Evolutionary conservation across 352 stramenopile species (phyloP).

Genomic region (Aphanomyces astaci): DNA sequence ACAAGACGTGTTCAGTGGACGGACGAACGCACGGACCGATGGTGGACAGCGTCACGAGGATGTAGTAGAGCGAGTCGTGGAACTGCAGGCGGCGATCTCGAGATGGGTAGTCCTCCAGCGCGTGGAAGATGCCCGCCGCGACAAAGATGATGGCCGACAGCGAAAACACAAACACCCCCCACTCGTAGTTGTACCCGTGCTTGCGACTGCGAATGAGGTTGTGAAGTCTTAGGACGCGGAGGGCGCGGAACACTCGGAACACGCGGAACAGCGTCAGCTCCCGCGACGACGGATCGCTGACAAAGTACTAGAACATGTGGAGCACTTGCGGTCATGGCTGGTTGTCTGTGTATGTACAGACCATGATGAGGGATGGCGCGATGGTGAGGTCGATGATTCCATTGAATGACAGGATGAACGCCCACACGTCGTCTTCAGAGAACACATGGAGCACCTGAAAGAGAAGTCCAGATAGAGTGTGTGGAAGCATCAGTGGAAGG

Average conservation of each 20-base stretch:
- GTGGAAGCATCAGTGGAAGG: too few relatives aligned
- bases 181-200: constrained; percentile 66
- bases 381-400: constrained; percentile 65
- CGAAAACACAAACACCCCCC: constrained; percentile 60
- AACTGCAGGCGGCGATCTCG: constrained; percentile 35
- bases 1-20: background rate
- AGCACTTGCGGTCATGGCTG: too few relatives aligned
- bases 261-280: constrained; percentile 60
- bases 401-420: constrained; percentile 44
- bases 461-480: too few relatives aligned
- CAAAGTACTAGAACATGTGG: constrained; percentile 46
- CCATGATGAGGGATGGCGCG: constrained; percentile 52
- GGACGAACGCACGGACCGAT: constrained; percentile 34
- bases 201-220: constrained; percentile 53
- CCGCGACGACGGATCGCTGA: constrained; percentile 36
- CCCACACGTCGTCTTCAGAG: constrained; percentile 31
- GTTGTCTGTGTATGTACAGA: too few relatives aligned
- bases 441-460: constrained; percentile 42
- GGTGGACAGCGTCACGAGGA: constrained; percentile 61
- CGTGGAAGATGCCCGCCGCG: constrained; percentile 56
- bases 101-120: constrained; percentile 43
- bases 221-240: constrained; percentile 51
- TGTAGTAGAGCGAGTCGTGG: constrained; percentile 65
- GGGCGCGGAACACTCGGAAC: constrained; percentile 55
- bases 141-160: constrained; percentile 52